Evolutionary conservation across 2,329 filamentous ascomycete species (phyloP).

Genomic region (Coniella vitis): DNA sequence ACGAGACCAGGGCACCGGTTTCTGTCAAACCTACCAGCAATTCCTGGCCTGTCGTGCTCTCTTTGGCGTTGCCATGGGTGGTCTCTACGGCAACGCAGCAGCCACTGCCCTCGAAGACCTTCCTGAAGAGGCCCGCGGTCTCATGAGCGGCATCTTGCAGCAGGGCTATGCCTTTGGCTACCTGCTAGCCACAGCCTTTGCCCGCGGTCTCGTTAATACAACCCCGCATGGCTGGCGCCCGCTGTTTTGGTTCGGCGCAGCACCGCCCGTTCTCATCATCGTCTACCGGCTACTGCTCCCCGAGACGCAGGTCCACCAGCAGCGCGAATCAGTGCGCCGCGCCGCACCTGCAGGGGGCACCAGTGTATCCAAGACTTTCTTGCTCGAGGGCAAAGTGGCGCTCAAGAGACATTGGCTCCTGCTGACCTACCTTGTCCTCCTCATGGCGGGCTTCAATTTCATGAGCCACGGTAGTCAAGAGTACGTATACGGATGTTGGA

Average conservation of each 20-base stretch:
- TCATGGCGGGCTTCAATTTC: conserved; percentile 91
- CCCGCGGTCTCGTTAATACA: conserved; percentile 64
- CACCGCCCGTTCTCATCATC: conserved; percentile 75
- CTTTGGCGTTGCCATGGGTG: conserved; percentile 79
- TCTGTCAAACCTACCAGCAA: conserved; percentile 58
- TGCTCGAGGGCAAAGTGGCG: conserved; percentile 71
- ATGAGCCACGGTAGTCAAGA: conserved; percentile 73
- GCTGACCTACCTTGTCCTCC: conserved; percentile 71
- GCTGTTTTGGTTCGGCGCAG: conserved; percentile 82
- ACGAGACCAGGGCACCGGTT: conserved; percentile 52
- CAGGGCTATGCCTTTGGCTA: conserved; percentile 67
- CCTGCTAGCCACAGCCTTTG: conserved; percentile 51
- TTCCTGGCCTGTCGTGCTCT: conserved; percentile 70
- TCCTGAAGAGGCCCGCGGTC: conserved; percentile 58
- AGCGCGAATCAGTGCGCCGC: conserved; percentile 56
- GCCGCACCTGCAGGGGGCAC: conserved; percentile 18
- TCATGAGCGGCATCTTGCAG: conserved; percentile 71
- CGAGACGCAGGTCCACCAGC: conserved; percentile 68
- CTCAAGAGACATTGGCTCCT: conserved; percentile 74
- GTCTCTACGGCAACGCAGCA: conserved; percentile 70
- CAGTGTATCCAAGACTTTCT: conserved; percentile 59
- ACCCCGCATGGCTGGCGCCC: conserved; percentile 77
- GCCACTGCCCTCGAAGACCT: conserved; percentile 74
- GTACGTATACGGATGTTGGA: no score
- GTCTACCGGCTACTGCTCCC: conserved; percentile 68